These are phyloP conservation scores for Dendrocalamus sinicus DNA, from an alignment of 176 grass and related monocot species.

Conservation along the genomic window DNA sequence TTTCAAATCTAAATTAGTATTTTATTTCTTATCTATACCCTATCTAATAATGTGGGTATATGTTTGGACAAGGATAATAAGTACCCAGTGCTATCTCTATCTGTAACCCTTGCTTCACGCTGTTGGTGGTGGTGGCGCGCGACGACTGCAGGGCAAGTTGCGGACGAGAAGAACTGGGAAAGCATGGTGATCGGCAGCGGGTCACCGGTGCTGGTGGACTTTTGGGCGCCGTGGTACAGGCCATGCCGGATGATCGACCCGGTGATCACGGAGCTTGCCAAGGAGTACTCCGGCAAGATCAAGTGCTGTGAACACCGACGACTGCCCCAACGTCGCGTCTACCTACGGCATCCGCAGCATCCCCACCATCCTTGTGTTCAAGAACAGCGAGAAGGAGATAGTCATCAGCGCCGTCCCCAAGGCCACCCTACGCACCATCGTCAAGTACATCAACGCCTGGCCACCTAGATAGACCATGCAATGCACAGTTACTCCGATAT, in stretches of 20 bases:
- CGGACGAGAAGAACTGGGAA: conserved; percentile 74
- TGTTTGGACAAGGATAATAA: too few relatives aligned
- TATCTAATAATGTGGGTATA: too few relatives aligned
- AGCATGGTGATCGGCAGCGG: conserved; percentile 60
- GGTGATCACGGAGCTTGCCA: conserved; percentile 83
- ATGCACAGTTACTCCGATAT: not conserved
- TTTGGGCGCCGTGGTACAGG: conserved; percentile 98
- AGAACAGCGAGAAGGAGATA: conserved; percentile 76
- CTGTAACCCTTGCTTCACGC: not conserved
- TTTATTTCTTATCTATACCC: too few relatives aligned
- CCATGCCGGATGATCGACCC: conserved; percentile 92
- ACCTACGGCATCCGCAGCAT: conserved; percentile 88
- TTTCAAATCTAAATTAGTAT: too few relatives aligned
- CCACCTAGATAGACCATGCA: not conserved
- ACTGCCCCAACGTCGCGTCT: conserved; percentile 68
- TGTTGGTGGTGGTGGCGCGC: not conserved
- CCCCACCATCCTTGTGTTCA: conserved; percentile 91
- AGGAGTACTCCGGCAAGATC: conserved; percentile 82
- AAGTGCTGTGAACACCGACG: conserved; percentile 89
- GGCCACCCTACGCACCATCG: conserved; percentile 53
- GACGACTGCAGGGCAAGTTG: conserved; percentile 57
- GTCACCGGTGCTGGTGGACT: conserved; percentile 87
- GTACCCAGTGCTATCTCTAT: too few relatives aligned
- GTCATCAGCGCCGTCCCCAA: conserved; percentile 86
- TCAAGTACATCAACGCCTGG: conserved; percentile 62